Evolutionary conservation across 2,329 filamentous ascomycete species (phyloP), one percentile per base, ranked within the genome.

Genomic region (Helicocarpus griseus): DNA sequence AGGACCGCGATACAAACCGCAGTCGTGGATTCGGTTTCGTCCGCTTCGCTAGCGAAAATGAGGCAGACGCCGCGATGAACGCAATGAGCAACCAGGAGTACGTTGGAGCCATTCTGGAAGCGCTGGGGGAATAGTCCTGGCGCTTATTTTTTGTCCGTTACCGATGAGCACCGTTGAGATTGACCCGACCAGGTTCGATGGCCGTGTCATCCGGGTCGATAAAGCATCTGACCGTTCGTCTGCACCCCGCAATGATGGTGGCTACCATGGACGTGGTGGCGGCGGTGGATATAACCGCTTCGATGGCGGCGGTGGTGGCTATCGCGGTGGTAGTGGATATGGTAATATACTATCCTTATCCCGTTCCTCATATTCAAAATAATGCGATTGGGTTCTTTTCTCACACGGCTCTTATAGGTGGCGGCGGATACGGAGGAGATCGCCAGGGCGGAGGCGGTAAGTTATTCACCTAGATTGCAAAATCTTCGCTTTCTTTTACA

Each of bases 11-110:
- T 68, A 96, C 91, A 65, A 87, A 89, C 63, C 89, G 91, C 70
- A 96, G 90, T 78, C 88, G 93, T 70, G 93, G 93, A 55, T 98
- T 97, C 69, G 93, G 93, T 45, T 97, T 97, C 70, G 91, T 98
- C 57, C 87, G 90, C 62, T 98, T 91, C 73, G 74, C 81, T 48
- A 67, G 54, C 47, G 68, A 69, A 4, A 58, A 52, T 14, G 72
- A 74, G 48, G 71, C 72, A 6, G 68, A 73, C 31, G 61, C 63
- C 29, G 72, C 72, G 6, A 67, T 71, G 60, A 59, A 59, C 21
- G 63, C 58, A 6, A 72, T 74, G 72, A 73, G 71, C 61, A 72
- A 73, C 60, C 66, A 69, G 52, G 89, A 96, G 91, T 96, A 79
- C 71, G 87, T 58, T 47, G 50, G 50, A 48, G 50, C 26, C 36